phyloP scores from a whole-genome alignment of 2,329 filamentous ascomycete species.

The Neonectria ditissima region DNA sequence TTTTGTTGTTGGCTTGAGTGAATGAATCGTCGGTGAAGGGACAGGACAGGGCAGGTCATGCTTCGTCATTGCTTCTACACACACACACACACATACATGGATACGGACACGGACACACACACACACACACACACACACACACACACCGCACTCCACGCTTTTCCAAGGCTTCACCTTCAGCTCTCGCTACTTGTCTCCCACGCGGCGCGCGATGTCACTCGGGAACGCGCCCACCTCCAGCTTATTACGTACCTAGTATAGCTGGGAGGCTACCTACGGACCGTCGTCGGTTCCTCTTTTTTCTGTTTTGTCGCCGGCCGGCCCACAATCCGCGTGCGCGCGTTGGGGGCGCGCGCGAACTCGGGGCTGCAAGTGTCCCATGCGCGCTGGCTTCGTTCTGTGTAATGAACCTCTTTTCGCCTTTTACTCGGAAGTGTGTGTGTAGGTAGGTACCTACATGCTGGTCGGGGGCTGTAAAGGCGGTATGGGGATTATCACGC shows the following conservation, averaged over 20 bases:
- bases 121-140: background rate
- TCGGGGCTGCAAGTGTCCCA: background rate
- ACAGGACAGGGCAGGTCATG: background rate
- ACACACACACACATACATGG: background rate
- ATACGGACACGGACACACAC: no score
- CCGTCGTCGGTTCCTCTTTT: background rate
- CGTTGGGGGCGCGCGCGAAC: background rate
- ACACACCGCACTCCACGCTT: background rate
- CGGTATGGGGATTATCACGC: no score
- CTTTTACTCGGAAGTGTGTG: no score
- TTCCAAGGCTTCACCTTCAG: background rate
- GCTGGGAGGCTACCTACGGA: no score
- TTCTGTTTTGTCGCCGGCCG: background rate
- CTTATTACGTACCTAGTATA: background rate
- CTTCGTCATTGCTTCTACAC: background rate
- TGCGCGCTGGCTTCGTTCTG: background rate
- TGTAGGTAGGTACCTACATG: no score
- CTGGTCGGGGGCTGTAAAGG: no score
- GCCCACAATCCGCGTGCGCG: background rate
- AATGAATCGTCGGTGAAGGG: background rate
- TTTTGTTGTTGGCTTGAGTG: background rate
- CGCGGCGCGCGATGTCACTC: background rate
- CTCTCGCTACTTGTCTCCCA: background rate
- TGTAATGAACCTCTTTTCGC: no score
- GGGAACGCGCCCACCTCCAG: background rate